Evolutionary conservation across 2,329 filamentous ascomycete species (phyloP).

Genomic region (Coniochaeta prunicola): DNA sequence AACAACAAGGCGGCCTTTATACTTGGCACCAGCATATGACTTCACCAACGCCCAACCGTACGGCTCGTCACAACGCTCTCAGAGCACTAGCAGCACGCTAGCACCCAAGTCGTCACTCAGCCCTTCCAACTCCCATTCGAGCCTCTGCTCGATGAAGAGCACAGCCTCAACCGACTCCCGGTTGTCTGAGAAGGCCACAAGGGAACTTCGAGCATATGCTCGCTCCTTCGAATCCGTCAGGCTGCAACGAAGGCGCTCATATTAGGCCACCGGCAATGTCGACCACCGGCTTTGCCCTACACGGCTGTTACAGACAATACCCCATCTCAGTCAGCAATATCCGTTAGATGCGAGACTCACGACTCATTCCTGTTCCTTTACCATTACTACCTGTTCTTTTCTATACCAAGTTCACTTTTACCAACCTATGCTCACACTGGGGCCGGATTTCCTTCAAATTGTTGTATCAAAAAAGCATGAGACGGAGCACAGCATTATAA

Average conservation of each 20-base stretch:
- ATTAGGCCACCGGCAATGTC: conserved; percentile 26
- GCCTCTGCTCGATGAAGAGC: conserved; percentile 72
- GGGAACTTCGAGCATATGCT: conserved; percentile 78
- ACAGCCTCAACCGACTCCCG: conserved; percentile 48
- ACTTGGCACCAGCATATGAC: conserved; percentile 68
- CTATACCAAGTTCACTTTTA: not conserved
- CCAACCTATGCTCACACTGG: not conserved
- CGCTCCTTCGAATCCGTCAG: conserved; percentile 82
- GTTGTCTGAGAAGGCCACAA: conserved; percentile 69
- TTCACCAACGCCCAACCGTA: conserved; percentile 59
- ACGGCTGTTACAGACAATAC: not conserved
- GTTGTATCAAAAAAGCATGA: conserved; percentile 11
- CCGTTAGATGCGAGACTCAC: not conserved
- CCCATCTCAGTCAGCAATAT: not conserved
- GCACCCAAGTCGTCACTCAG: conserved; percentile 36
- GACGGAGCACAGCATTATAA: conserved; percentile 15
- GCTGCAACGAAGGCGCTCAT: conserved; percentile 48
- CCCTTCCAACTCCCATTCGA: conserved; percentile 76
- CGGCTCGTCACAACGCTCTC: conserved; percentile 33
- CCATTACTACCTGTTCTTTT: not conserved
- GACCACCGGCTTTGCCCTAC: not conserved
- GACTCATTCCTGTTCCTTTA: not conserved
- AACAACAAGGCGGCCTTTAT: conserved; percentile 43
- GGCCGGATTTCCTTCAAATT: not conserved
- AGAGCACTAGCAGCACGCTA: conserved; percentile 28